Evolutionary conservation across 257 asterid species (phyloP), one percentile per base, ranked within the genome.

Genomic region (Voacanga thouarsii): DNA sequence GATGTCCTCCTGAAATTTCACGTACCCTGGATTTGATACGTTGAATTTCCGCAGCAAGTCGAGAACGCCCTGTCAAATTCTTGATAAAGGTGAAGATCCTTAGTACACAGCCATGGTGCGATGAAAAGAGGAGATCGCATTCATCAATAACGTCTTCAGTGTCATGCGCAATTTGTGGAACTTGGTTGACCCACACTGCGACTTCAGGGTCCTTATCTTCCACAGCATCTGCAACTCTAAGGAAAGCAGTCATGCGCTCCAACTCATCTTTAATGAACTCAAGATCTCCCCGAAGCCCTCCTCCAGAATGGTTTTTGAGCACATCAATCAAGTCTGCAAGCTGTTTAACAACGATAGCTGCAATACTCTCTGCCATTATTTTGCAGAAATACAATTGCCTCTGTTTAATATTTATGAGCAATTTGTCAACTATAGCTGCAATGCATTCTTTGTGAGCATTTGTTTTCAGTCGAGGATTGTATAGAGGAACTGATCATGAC

Each of bases 31-130:
- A 23, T 71, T 76, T 81, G 74, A 76, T 57, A 10, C 37, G 15
- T 41, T 53, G 16, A 7, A 79, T 61, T 28, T 51, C 59, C 45
- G 51, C 10, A 16, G 79, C 77, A 37, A 84, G 26, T 39, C 37
- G 41, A 51, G 28, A 72, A 45, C 49, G 87, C 78, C 76, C 76
- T 74, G 30, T 60, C 15, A 74, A 26, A n/a, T 33, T 64, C 75
- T 70, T 82, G 7, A 74, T 21, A 12, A 26, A 3, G 24, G n/a
- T 12, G 44, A 10, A 51, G 7, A 18, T 49, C 55, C 55, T 7
- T 11, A 0, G 11, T 11, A 10, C 55, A 49, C 16, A 0, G 15
- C 55, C 55, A 7, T 14, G 16, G 3, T 11, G 33, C 0, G 4
- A 8, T 59, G 33, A 59, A 24, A 59, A 59, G 33, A 1, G 14